A percentile compares a stretch with the other conserved stretches of the same genome.
Evolutionary conservation across 83 land plant species (phyloP).

Genomic region (Picea abies): DNA sequence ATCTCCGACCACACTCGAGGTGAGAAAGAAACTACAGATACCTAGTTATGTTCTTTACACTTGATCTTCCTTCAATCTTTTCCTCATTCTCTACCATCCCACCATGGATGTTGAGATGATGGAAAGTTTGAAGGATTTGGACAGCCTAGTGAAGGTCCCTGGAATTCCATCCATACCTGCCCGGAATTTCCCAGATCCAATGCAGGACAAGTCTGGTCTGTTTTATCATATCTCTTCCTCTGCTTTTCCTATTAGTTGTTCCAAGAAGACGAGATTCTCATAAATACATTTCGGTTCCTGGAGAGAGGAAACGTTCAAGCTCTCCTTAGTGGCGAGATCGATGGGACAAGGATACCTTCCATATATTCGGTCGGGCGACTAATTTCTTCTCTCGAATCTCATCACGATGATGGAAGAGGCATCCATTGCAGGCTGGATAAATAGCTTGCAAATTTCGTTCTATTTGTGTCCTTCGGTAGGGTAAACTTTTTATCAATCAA

Average conservation of each 20-base stretch:
- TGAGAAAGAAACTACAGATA: neutral
- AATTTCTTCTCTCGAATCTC: neutral
- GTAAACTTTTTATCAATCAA: constrained; percentile 17
- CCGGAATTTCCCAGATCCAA: neutral
- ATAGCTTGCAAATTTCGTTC: constrained; percentile 25
- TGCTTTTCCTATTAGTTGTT: neutral
- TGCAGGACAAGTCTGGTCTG: neutral
- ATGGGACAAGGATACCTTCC: neutral
- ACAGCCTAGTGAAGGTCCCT: neutral
- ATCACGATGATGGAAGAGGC: neutral
- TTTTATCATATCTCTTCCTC: neutral
- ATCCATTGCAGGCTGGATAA: neutral
- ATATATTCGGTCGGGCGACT: neutral
- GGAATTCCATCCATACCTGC: neutral
- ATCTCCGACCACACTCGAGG: neutral
- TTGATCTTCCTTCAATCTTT: neutral
- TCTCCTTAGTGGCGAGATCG: neutral
- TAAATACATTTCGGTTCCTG: neutral
- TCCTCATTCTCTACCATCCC: neutral
- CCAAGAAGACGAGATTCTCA: neutral
- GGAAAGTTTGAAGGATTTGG: neutral
- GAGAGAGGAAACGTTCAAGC: neutral
- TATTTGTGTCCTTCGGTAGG: constrained; percentile 47
- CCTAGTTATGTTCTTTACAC: neutral
- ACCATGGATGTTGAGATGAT: neutral